Conservation (phyloP, 2,329 filamentous ascomycete genomes). For the Hymenoscyphus salicellus region DNA sequence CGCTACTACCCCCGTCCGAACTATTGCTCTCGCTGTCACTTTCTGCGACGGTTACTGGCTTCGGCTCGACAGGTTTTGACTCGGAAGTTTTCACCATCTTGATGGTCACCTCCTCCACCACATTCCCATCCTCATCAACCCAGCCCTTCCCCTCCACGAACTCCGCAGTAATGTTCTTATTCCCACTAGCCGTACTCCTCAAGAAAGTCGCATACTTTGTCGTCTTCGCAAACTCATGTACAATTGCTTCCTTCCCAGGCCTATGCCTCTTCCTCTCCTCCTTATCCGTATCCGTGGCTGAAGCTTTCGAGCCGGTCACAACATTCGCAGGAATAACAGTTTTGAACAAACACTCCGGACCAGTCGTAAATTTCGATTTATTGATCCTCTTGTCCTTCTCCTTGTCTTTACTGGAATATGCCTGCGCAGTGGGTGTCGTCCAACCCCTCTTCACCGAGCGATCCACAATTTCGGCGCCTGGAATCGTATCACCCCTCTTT, state of each 20-base stretch:
- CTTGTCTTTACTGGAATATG: conserved; percentile 45
- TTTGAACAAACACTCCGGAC: conserved; percentile 80
- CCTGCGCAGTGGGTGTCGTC: conserved; percentile 50
- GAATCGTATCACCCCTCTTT: conserved; percentile 50
- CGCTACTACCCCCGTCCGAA: conserved; percentile 13
- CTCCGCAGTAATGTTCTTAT: conserved; percentile 50
- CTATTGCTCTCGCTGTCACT: conserved; percentile 1
- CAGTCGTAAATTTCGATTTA: conserved; percentile 77
- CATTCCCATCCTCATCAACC: conserved; percentile 73
- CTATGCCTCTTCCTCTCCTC: conserved; percentile 59
- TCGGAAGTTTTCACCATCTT: conserved; percentile 28
- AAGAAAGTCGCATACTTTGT: conserved; percentile 80
- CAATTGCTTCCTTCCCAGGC: conserved; percentile 58
- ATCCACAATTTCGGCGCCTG: conserved; percentile 68
- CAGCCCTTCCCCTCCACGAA: conserved; percentile 86
- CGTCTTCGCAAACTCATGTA: conserved; percentile 89
- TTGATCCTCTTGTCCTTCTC: conserved; percentile 56
- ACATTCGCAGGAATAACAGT: conserved; percentile 66
- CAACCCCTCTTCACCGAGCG: conserved; percentile 40
- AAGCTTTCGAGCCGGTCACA: conserved; percentile 38
- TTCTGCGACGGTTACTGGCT: conserved; percentile 24
- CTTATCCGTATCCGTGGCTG: conserved; percentile 42
- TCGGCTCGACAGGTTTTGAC: neutral
- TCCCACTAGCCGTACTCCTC: conserved; percentile 51
- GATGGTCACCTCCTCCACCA: conserved; percentile 57